A percentile compares a stretch with the other conserved stretches of the same genome.
Conservation (phyloP, 2,329 filamentous ascomycete species). For the Cladosporium sphaerospermum region DNA sequence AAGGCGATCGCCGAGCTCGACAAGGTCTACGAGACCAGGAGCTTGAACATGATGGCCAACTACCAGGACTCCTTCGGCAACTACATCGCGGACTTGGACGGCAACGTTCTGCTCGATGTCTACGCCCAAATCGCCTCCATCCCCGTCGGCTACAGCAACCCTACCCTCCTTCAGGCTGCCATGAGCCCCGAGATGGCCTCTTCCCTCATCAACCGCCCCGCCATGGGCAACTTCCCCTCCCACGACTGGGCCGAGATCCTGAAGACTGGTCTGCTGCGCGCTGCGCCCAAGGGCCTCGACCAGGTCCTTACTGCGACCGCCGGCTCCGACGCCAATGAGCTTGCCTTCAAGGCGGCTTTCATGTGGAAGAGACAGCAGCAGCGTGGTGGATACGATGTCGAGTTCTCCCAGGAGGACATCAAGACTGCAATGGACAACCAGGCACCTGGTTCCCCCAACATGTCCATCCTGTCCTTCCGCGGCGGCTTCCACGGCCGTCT, state of each 20-base stretch:
- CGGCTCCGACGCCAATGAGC: conserved; percentile 89
- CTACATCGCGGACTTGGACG: conserved; percentile 69
- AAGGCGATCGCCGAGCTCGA: conserved; percentile 63
- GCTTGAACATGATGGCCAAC: conserved; percentile 75
- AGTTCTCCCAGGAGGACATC: conserved; percentile 75
- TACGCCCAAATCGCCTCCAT: conserved; percentile 93
- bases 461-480: conserved; percentile 86
- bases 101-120: conserved; percentile 67
- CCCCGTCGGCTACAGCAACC: conserved; percentile 88
- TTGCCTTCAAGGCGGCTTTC: conserved; percentile 91
- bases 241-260: conserved; percentile 77
- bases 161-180: conserved; percentile 62
- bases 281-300: conserved; percentile 74
- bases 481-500: conserved; percentile 84
- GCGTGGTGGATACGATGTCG: conserved; percentile 68
- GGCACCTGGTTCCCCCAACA: conserved; percentile 66
- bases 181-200: conserved; percentile 71
- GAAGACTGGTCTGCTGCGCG: conserved; percentile 71
- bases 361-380: conserved; percentile 81
- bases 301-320: conserved; percentile 89
- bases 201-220: conserved; percentile 80
- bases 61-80: conserved; percentile 72
- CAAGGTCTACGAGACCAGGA: conserved; percentile 77
- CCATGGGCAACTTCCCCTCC: conserved; percentile 84
- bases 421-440: conserved; percentile 73